These are phyloP conservation scores for Calonectria montana DNA, from an alignment of 2,329 filamentous ascomycete genomes.

Conservation along the genomic window DNA sequence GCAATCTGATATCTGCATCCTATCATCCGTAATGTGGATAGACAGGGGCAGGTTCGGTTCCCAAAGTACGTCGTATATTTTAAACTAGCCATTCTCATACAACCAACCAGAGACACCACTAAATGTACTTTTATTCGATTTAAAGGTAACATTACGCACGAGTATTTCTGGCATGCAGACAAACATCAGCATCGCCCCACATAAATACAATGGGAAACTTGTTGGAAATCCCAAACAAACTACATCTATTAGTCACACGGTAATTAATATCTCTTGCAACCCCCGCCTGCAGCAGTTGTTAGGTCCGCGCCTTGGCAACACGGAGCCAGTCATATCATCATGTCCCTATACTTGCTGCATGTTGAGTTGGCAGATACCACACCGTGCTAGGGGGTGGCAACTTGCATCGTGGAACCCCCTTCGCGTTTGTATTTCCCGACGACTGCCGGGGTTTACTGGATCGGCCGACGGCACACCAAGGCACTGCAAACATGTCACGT, in stretches of 20 bases:
- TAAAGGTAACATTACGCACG: not conserved
- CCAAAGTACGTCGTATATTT: too few relatives aligned
- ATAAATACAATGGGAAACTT: not conserved
- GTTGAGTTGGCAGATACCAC: constrained; percentile 28
- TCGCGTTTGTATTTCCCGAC: constrained; percentile 20
- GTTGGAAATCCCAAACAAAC: not conserved
- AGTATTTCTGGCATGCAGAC: too few relatives aligned
- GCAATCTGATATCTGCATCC: too few relatives aligned
- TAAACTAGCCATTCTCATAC: too few relatives aligned
- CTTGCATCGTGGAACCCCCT: constrained; percentile 8
- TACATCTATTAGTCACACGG: not conserved
- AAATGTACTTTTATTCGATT: too few relatives aligned
- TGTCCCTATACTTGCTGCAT: constrained; percentile 14
- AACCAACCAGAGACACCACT: too few relatives aligned
- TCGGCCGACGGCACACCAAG: not conserved
- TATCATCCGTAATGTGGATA: too few relatives aligned
- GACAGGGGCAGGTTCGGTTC: too few relatives aligned
- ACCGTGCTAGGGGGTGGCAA: constrained; percentile 14
- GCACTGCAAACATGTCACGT: constrained; percentile 3
- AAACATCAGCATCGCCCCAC: not conserved
- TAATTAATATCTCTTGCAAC: not conserved
- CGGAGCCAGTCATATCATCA: not conserved
- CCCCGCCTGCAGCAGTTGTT: not conserved
- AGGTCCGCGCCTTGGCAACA: not conserved
- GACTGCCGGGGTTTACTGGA: not conserved